Conservation (phyloP, 1,139 yeast species). For the Blastobotrys petasosporus region DNA sequence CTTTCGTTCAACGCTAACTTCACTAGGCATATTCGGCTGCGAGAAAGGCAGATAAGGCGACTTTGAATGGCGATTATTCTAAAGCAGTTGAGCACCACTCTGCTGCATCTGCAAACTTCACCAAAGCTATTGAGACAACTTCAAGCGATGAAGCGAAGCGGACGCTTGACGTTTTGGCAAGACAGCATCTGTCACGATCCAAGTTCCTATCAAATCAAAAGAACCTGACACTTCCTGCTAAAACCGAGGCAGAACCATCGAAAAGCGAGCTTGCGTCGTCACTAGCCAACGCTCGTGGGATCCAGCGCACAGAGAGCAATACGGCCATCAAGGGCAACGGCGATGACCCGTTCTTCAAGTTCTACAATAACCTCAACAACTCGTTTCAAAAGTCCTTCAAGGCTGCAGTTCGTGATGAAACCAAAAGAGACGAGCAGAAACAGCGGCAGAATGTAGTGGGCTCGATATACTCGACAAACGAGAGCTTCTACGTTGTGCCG, state of each 20-base stretch:
- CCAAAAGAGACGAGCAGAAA: slow-evolving; percentile 3
- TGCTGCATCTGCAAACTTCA: slow-evolving; percentile 27
- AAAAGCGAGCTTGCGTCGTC: slow-evolving; percentile 22
- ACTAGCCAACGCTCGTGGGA: slow-evolving; percentile 31
- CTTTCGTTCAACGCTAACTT: neutral
- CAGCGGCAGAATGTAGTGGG: too few relatives aligned
- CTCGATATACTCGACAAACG: slow-evolving; percentile 12
- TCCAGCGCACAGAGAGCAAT: slow-evolving; percentile 4
- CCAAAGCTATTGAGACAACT: slow-evolving; percentile 24
- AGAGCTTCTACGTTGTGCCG: slow-evolving; percentile 31
- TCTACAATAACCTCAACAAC: slow-evolving; percentile 26
- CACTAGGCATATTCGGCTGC: slow-evolving; percentile 30
- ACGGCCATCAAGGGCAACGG: slow-evolving; percentile 12
- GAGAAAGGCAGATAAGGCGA: slow-evolving; percentile 30
- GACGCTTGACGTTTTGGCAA: slow-evolving; percentile 26
- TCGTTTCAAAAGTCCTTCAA: slow-evolving; percentile 24
- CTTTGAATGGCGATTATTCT: slow-evolving; percentile 26
- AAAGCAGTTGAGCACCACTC: slow-evolving; percentile 25
- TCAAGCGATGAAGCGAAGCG: slow-evolving; percentile 22
- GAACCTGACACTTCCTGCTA: slow-evolving; percentile 7
- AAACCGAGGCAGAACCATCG: slow-evolving; percentile 10
- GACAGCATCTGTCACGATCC: slow-evolving; percentile 24
- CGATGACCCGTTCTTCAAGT: slow-evolving; percentile 30
- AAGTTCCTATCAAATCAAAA: slow-evolving; percentile 19
- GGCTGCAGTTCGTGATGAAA: slow-evolving; percentile 17